Percentiles rank a stretch among this genome's conserved stretches.
Evolutionary conservation across 768 basidiomycete genomes (phyloP).

Genomic region (Leucocoprinus leucothites): DNA sequence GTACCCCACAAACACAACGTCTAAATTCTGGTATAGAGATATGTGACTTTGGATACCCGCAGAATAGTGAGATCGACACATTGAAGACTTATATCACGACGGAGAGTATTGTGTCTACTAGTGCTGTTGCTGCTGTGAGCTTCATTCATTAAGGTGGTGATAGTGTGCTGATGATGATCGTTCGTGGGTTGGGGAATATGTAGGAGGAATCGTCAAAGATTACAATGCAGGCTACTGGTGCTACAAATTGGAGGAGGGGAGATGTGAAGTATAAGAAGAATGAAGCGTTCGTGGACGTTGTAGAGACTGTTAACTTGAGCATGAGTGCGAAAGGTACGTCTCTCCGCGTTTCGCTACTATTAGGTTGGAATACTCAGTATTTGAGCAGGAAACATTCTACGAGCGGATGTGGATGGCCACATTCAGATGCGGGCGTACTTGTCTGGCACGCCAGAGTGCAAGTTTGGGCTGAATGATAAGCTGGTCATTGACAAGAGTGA

Average conservation of each 20-base stretch:
- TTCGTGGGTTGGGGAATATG: not conserved
- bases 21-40: constrained; percentile 62
- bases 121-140: constrained; percentile 74
- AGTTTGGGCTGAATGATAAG: constrained; percentile 98
- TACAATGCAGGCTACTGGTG: constrained; percentile 94
- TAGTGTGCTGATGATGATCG: not conserved
- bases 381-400: constrained; percentile 70
- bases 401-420: constrained; percentile 98
- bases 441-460: constrained; percentile 96
- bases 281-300: constrained; percentile 99
- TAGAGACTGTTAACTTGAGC: constrained; percentile 92
- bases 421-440: constrained; percentile 98
- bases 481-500: constrained; percentile 90
- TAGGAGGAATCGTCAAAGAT: constrained; percentile 98
- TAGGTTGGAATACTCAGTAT: not conserved
- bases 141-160: not conserved
- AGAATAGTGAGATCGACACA: constrained; percentile 98
- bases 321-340: constrained; percentile 93
- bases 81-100: constrained; percentile 98
- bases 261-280: constrained; percentile 99
- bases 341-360: not conserved
- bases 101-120: constrained; percentile 84
- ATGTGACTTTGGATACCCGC: constrained; percentile 98
- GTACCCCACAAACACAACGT: too few species aligned
- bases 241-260: constrained; percentile 90